Percentiles rank a stretch among this genome's conserved stretches.
phyloP scores from a whole-genome alignment of 768 basidiomycete species.

The Suillus discolor region DNA sequence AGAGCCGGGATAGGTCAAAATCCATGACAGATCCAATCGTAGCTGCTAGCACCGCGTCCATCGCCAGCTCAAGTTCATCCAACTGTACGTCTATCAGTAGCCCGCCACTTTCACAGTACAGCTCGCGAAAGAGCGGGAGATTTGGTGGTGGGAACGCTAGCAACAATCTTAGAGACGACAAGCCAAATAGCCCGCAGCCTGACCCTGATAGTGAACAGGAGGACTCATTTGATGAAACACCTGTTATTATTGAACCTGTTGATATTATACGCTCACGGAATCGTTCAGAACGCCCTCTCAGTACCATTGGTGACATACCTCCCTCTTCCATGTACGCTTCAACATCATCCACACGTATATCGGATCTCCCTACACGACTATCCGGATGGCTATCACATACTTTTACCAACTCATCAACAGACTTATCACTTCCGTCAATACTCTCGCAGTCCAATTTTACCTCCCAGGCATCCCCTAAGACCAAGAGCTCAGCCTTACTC shows the following conservation, averaged over 20 bases:
- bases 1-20: constrained; percentile 60
- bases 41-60: constrained; percentile 37
- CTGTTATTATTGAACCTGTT: constrained; percentile 69
- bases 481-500: constrained; percentile 54
- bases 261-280: constrained; percentile 55
- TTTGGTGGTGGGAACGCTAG: constrained; percentile 32
- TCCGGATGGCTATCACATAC: constrained; percentile 84
- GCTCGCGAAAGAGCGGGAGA: constrained; percentile 35
- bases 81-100: constrained; percentile 29
- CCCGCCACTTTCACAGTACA: constrained; percentile 32
- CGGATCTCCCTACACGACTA: constrained; percentile 73
- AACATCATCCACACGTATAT: constrained; percentile 52
- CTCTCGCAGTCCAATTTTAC: constrained; percentile 49
- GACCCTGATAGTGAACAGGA: constrained; percentile 37
- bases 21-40: constrained; percentile 45
- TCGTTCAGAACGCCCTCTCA: constrained; percentile 58
- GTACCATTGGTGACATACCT: constrained; percentile 44
- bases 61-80: constrained; percentile 46
- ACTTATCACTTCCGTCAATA: constrained; percentile 66
- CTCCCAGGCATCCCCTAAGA: constrained; percentile 38
- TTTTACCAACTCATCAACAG: constrained; percentile 70
- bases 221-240: constrained; percentile 49
- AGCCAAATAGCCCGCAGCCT: constrained; percentile 10
- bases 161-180: constrained; percentile 22
- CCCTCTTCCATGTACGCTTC: constrained; percentile 47